Base-by-base conservation (phyloP, 2,329 filamentous ascomycete genomes). In the Sphaerulina musiva region DNA sequence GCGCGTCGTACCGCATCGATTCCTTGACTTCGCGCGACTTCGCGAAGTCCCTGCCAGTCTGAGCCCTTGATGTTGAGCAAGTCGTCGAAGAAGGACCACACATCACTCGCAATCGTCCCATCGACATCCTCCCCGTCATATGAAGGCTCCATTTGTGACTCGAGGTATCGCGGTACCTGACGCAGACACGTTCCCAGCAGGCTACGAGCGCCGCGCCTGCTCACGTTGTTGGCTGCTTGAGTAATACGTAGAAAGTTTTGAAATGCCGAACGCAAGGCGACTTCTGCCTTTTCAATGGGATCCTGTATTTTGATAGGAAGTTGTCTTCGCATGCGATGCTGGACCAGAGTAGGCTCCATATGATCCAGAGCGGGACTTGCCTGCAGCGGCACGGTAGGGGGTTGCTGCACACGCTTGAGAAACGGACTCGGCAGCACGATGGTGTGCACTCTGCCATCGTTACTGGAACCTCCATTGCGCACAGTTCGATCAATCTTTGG, bases 11-110 rank as follows among this genome's bases (percentile, higher is more conserved):
- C 26, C 9, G 73, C 52, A 8, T 67, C 62, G 1, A 74, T 65
- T 1, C 66, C 72, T 62, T 75, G 73, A 20, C 72, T 69, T 29
- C 73, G 63, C 4, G 74, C 70, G 1, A 74, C 67, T 23, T 72
- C 66, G 29, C 69, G 70, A 47, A 76, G 66, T 1, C 66, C 65
- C 4, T 65, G 60, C 72, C 73, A 75, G 17, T 70, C 71, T 26
- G 66, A 60, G 11, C 67, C 68, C 11, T 57, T 48, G 3, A 59
- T 53, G 29, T 68, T 64, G 46, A 70, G 70, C 48, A 73, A 68
- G 2, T 48, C 58, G 50, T 74, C 72, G 4, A 76, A 64, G 14
- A 74, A 66, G 10, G 65, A 62, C 55, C 74, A 74, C 7, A 75
- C 62, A 29, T 73, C 71, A 12, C 62, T 64, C 6, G 65, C 62